A percentile compares a stretch with the other conserved stretches of the same genome.
These are phyloP conservation scores for Lindgomyces ingoldianus DNA, from an alignment of 495 filamentous ascomycete genomes.

Conservation along the genomic window DNA sequence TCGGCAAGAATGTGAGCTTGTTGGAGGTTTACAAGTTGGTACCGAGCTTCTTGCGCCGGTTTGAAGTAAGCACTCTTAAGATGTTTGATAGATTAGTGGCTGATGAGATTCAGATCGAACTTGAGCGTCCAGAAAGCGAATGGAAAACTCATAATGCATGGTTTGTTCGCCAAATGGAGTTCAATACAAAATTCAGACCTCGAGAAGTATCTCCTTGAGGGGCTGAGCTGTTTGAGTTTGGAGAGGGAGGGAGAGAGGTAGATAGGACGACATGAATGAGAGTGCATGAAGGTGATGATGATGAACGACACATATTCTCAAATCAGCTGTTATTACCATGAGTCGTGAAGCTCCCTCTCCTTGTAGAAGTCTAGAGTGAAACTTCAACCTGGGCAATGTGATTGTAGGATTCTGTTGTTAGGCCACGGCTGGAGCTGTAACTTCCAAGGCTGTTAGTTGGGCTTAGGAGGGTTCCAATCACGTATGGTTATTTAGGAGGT, in stretches of 20 bases:
- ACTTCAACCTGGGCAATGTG: no score
- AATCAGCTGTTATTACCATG: no score
- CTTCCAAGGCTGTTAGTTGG: no score
- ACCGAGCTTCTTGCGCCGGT: conserved; percentile 68
- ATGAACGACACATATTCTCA: no score
- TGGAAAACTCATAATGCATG: conserved; percentile 72
- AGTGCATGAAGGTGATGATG: not conserved
- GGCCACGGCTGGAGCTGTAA: no score
- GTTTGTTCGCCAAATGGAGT: conserved; percentile 71
- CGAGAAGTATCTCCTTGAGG: not conserved
- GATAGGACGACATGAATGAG: not conserved
- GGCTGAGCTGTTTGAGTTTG: not conserved
- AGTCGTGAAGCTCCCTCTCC: no score
- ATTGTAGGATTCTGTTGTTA: no score
- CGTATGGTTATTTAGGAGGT: no score
- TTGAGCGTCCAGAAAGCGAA: conserved; percentile 60
- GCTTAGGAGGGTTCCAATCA: no score
- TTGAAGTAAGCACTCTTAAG: conserved; percentile 51
- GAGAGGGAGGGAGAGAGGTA: not conserved
- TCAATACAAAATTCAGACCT: conserved; percentile 59
- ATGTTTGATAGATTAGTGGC: conserved; percentile 1
- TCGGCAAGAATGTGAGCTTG: conserved; percentile 71
- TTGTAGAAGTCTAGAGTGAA: no score
- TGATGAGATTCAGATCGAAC: conserved; percentile 46
- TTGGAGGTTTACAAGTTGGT: conserved; percentile 81